Percentiles rank a stretch among this genome's conserved stretches.
These are phyloP conservation scores for Mortierella sp. DNA, from an alignment of 371 early-diverging fungal species.

Conservation along the genomic window DNA sequence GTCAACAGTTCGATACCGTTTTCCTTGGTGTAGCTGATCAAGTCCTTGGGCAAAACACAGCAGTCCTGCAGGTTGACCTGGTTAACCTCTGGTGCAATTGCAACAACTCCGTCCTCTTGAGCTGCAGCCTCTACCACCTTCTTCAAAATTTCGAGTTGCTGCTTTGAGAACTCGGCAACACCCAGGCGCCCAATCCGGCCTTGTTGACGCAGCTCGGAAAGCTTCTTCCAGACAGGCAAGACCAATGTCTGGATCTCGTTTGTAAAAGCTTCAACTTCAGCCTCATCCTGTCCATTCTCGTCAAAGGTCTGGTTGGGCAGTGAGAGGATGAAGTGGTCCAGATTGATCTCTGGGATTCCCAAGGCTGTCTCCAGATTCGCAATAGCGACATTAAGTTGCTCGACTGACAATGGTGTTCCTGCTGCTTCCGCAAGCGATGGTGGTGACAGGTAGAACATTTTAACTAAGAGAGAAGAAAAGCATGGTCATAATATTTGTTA, in stretches of 20 bases:
- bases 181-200: slow-evolving; percentile 53
- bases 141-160: slow-evolving; percentile 45
- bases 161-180: slow-evolving; percentile 51
- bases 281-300: slow-evolving; percentile 54
- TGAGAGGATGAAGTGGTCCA: slow-evolving; percentile 68
- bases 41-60: slow-evolving; percentile 62
- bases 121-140: slow-evolving; percentile 3
- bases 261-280: slow-evolving; percentile 39
- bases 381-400: slow-evolving; percentile 56
- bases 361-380: slow-evolving; percentile 58
- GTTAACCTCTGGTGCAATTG: slow-evolving; percentile 38
- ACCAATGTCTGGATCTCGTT: slow-evolving; percentile 16
- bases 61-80: slow-evolving; percentile 65
- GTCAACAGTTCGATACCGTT: slow-evolving; percentile 63
- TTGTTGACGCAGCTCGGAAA: slow-evolving; percentile 29
- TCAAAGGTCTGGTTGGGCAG: slow-evolving; percentile 48
- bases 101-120: not conserved
- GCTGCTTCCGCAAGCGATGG: slow-evolving; percentile 11
- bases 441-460: slow-evolving; percentile 36
- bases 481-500: not conserved
- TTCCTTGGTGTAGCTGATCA: slow-evolving; percentile 62
- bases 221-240: slow-evolving; percentile 44
- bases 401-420: slow-evolving; percentile 34
- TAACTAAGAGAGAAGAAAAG: slow-evolving; percentile 8
- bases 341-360: slow-evolving; percentile 50